phyloP scores from a whole-genome alignment of 345 rosid species.

The Firmiana major region DNA sequence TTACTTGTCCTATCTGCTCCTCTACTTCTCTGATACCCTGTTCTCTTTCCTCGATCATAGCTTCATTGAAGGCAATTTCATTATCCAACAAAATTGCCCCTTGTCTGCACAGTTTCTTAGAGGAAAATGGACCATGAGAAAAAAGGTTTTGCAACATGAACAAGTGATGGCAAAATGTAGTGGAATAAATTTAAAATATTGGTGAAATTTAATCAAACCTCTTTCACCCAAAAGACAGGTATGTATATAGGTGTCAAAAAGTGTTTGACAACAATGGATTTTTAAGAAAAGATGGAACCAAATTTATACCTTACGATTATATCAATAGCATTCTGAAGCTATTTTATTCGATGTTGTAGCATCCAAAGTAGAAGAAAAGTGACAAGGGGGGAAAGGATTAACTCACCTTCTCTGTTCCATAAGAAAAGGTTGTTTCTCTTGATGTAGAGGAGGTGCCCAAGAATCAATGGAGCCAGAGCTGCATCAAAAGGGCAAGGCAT shows the following conservation, averaged over 20 bases:
- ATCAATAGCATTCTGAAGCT: not conserved
- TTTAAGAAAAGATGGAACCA: not conserved
- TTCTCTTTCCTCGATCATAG: slow-evolving; percentile 66
- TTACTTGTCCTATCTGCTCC: slow-evolving; percentile 59
- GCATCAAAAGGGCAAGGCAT: slow-evolving; percentile 13
- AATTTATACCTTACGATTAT: not conserved
- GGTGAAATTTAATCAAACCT: not conserved
- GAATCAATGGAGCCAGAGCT: slow-evolving; percentile 39
- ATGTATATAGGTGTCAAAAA: not conserved
- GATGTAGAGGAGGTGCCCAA: slow-evolving; percentile 21
- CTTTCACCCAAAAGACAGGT: not conserved
- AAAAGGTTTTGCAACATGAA: slow-evolving; percentile 4
- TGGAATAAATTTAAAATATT: no score
- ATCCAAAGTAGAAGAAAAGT: not conserved
- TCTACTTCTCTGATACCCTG: slow-evolving; percentile 58
- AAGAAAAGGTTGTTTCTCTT: slow-evolving; percentile 45
- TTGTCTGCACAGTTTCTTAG: slow-evolving; percentile 35
- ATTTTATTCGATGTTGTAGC: not conserved
- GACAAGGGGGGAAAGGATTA: not conserved
- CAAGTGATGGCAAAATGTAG: not conserved
- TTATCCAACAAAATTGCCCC: slow-evolving; percentile 51
- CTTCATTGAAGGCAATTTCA: slow-evolving; percentile 67
- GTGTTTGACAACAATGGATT: not conserved
- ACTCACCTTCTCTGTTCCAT: slow-evolving; percentile 44
- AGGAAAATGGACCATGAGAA: not conserved